Evolutionary conservation across 2,329 filamentous ascomycete genomes (phyloP).

Genomic region (Trichoderma hamatum): DNA sequence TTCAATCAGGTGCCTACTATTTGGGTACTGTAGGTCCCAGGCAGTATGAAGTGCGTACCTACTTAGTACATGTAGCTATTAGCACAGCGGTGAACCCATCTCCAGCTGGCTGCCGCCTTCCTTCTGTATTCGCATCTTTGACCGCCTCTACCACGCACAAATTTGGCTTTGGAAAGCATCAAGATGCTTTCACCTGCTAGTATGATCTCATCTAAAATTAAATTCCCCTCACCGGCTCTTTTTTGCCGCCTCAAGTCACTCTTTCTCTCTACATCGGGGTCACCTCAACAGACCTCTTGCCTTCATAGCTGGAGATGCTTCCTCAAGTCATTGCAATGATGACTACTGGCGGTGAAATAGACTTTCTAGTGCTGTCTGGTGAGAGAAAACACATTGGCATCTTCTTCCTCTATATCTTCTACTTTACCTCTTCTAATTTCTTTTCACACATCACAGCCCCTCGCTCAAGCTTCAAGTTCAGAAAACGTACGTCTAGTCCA

Average conservation of each 20-base stretch:
- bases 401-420: not conserved
- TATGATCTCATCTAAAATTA: too few relatives aligned
- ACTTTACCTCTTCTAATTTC: not conserved
- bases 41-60: not conserved
- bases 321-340: not conserved
- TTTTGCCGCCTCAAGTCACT: not conserved
- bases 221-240: not conserved
- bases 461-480: not conserved
- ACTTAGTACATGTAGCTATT: not conserved
- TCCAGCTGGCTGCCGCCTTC: conserved; percentile 2
- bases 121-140: not conserved
- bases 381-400: not conserved
- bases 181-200: not conserved
- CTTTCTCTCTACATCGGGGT: not conserved
- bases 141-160: not conserved
- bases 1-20: too few relatives aligned
- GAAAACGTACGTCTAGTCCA: not conserved
- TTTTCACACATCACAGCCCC: not conserved
- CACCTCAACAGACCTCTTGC: not conserved
- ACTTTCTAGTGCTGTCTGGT: not conserved
- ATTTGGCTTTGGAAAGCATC: not conserved
- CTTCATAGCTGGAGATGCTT: conserved; percentile 6
- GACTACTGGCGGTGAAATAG: conserved; percentile 7
- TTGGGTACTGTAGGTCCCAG: too few relatives aligned
- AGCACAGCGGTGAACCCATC: not conserved